Base-by-base conservation (phyloP, 306 rosid species). In the Cucurbita ficifolia region DNA sequence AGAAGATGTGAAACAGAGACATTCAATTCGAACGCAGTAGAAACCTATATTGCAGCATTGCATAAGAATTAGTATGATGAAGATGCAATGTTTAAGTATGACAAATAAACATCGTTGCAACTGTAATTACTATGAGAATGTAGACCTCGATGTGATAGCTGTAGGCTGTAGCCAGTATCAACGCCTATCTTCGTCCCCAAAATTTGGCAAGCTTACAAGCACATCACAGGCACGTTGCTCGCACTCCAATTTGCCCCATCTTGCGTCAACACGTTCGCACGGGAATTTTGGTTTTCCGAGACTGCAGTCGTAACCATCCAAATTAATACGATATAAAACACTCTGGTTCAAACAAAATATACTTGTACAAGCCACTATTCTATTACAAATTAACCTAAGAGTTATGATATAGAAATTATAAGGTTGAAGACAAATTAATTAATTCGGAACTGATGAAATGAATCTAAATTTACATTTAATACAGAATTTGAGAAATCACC, bases 161-260 rank as follows among this genome's bases (percentile, higher is more conserved):
- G 70, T 43, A 68, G 55, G 53, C 53, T 61, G 68, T 42, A 67
- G 19, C 11, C 19, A 22, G 51, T 46, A 45, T 69, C 43, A 69
- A 48, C 6, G 40, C 24, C 73, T 29, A 40, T 61, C 48, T n/a
- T 46, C 73, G 46, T 69, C 57, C 38, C 85, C 85, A 79, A 88
- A 85, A 67, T 17, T 42, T 39, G 83, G 4, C 42, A 83, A 77
- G 74, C 82, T 80, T 78, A 92, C 94, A 5, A 85, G 79, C 64
- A 90, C 63, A 75, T 93, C 92, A 53, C 97, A 88, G 33, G 80
- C 90, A 0, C 83, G 90, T 77, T 82, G 83, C 82, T 87, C 92
- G 21, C 98, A 93, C 29, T 93, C 98, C 74, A 91, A 70, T 81
- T 90, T 90, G 43, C 98, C 98, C 97, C 98, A 93, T 75, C 97